Conservation (phyloP, 2,329 filamentous ascomycete genomes). For the Cadophora sp. region DNA sequence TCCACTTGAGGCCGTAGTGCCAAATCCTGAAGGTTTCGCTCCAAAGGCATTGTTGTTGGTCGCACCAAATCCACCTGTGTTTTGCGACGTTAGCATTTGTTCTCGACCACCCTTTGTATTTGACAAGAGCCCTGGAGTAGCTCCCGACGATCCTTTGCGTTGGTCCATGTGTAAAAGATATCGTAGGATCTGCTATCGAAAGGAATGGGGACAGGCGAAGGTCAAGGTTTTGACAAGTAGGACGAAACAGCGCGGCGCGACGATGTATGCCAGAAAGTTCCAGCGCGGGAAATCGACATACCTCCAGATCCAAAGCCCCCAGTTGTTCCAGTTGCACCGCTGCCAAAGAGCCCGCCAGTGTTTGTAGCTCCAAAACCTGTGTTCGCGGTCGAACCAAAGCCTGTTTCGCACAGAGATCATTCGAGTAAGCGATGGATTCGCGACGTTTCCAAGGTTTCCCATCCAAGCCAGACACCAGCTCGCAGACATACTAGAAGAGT, state of each 20-base stretch:
- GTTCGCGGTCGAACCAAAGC: slow-evolving; percentile 51
- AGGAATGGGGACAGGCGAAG: slow-evolving; percentile 10
- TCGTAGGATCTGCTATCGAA: slow-evolving; percentile 1
- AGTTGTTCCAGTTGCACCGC: slow-evolving; percentile 46
- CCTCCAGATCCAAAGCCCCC: slow-evolving; percentile 48
- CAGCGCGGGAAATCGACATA: slow-evolving; percentile 45
- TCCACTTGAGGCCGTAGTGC: slow-evolving; percentile 50
- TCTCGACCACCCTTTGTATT: neutral
- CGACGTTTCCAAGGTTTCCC: slow-evolving; percentile 31
- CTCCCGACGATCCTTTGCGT: neutral
- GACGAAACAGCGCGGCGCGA: slow-evolving; percentile 23
- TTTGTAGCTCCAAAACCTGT: slow-evolving; percentile 50
- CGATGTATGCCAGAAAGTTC: slow-evolving; percentile 34
- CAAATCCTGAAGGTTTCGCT: slow-evolving; percentile 54
- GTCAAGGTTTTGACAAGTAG: slow-evolving; percentile 20
- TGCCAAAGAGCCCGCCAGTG: slow-evolving; percentile 50
- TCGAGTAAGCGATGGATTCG: slow-evolving; percentile 46
- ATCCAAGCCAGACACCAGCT: slow-evolving; percentile 27
- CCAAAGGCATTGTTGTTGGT: slow-evolving; percentile 44
- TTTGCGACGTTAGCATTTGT: slow-evolving; percentile 33
- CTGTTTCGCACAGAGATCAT: slow-evolving; percentile 43
- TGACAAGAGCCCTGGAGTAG: neutral
- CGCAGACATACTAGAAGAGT: slow-evolving; percentile 24
- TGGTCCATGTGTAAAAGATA: slow-evolving; percentile 10
- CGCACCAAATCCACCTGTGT: slow-evolving; percentile 52